Evolutionary conservation across 2,329 filamentous ascomycete genomes (phyloP).

Genomic region (Tolypocladium tundrense): DNA sequence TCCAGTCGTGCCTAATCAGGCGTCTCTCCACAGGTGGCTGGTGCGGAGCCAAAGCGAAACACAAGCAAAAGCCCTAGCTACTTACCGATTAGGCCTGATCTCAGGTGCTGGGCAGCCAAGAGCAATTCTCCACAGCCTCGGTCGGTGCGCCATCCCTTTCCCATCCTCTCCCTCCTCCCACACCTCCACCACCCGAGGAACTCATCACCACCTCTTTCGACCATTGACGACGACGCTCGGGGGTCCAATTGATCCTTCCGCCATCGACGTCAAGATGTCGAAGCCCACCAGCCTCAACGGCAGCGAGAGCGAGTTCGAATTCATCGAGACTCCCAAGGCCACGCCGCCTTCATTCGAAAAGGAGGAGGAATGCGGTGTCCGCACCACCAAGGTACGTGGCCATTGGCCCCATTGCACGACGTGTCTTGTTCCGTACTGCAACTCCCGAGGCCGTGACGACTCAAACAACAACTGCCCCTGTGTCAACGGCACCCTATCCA

Average conservation of each 20-base stretch:
- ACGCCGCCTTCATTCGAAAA: constrained; percentile 50
- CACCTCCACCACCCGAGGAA: background rate
- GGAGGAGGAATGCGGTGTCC: constrained; percentile 49
- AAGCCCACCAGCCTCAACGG: constrained; percentile 19
- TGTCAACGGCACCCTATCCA: background rate
- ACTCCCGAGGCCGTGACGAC: background rate
- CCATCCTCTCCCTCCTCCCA: background rate
- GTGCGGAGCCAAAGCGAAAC: background rate
- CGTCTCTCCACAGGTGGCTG: background rate
- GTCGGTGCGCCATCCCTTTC: background rate
- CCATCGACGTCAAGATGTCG: constrained; percentile 18
- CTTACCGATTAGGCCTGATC: background rate
- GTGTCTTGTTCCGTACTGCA: background rate
- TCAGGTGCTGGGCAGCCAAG: background rate
- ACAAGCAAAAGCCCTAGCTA: background rate
- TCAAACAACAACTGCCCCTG: background rate
- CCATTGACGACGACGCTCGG: constrained; percentile 10
- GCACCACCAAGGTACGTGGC: constrained; percentile 29
- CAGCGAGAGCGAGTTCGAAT: constrained; percentile 28
- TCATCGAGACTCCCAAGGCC: constrained; percentile 30
- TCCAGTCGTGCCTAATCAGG: no score
- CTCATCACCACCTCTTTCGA: constrained; percentile 1
- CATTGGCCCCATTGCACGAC: constrained; percentile 2
- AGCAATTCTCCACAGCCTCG: background rate
- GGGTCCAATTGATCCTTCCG: background rate